Conservation (phyloP, 495 filamentous ascomycete species). For the Parmelia sp. region DNA sequence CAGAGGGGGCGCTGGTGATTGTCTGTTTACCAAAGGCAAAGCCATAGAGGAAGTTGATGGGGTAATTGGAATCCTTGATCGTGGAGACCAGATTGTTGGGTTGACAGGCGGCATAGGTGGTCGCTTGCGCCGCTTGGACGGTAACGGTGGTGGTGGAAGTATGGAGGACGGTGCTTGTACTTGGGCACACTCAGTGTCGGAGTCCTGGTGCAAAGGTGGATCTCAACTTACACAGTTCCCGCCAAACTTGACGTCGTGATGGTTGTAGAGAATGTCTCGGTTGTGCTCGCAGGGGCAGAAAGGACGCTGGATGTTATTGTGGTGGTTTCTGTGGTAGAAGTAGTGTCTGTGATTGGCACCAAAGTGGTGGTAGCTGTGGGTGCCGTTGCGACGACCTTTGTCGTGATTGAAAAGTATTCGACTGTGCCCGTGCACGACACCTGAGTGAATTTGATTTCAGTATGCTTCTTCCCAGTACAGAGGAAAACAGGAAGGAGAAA, state of each 20-base stretch:
- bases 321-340: not conserved
- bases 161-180: not conserved
- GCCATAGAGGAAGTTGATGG: not conserved
- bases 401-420: not conserved
- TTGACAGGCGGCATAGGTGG: not conserved
- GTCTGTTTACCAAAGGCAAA: not conserved
- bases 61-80: not conserved
- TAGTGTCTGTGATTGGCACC: not conserved
- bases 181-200: not conserved
- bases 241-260: not conserved
- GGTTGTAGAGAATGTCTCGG: not conserved
- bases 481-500: not conserved
- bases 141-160: not conserved
- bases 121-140: not conserved
- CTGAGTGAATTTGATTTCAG: not conserved
- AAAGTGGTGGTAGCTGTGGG: not conserved
- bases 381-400: not conserved
- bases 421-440: not conserved
- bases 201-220: not conserved
- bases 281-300: not conserved
- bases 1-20: not conserved
- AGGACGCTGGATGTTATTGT: slow-evolving; percentile 3
- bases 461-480: not conserved
- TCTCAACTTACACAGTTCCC: not conserved
- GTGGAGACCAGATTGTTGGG: not conserved